Evolutionary conservation across 352 stramenopile species (phyloP), one percentile per base, ranked within the genome.

Genomic region (Halophytophthora batemanensis): DNA sequence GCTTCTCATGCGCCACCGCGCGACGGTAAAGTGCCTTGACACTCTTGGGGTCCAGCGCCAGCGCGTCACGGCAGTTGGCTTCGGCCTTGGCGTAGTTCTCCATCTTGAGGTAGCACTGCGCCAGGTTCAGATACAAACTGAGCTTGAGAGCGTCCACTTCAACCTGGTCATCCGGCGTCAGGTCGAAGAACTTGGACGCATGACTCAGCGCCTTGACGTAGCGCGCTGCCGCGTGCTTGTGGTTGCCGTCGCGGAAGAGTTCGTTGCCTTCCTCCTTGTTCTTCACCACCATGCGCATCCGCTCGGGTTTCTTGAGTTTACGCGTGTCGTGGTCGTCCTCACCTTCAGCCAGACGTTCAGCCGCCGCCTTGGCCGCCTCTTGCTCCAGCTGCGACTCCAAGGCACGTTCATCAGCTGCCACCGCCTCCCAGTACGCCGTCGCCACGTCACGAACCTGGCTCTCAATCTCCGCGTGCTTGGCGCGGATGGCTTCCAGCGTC

Each of bases 251-350:
- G 50, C 87, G 84, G 69, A 97, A 98, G 1, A 98, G 80, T 55
- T 97, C 90, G 40, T 89, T 98, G 53, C 91, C 93, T 57, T 98
- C 93, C 33, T 98, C 91, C 75, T 98, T 98, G 69, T 98, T 98
- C 64, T 96, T 96, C 22, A 77, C 64, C 28, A 97, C 86, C 53
- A 97, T 86, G n/a, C 89, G 75, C 88, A 98, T 97, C 38, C 91
- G 87, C 43, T 97, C 89, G 14, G 82, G 79, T 54, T 96, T 97
- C 53, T 92, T 95, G 3, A 98, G 86, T 63, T 97, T 97, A 38
- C 90, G 82, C 12, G 74, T 89, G 59, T 98, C 91, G 65, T 97
- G 87, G 69, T 97, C 90, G 25, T 96, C 78, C 11, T 44, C 60
- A 45, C 80, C 79, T 3, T 89, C 80, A 22, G 74, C 68, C 36